Conservation (phyloP, 208 protist species). For the Acanthamoeba royreba region DNA sequence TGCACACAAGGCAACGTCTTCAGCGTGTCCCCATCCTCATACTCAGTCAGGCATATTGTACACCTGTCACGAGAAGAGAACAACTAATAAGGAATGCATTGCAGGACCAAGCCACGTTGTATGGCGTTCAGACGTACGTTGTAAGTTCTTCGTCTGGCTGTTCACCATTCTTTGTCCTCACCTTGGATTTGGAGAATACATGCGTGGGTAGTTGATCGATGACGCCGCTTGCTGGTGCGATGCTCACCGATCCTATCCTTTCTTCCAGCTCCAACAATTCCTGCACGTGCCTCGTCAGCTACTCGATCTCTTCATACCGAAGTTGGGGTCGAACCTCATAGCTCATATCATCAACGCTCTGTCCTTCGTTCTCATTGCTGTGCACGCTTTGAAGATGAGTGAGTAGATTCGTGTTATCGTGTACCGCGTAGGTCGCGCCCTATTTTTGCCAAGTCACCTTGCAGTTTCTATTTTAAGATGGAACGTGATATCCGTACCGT, state of each 20-base stretch:
- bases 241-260: not conserved
- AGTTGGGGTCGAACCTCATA: not conserved
- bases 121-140: not conserved
- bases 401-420: not conserved
- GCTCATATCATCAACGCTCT: not conserved
- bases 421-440: not conserved
- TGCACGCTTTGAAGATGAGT: not conserved
- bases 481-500: too few relatives aligned
- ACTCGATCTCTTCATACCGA: not conserved
- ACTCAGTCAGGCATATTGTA: constrained; percentile 13
- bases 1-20: not conserved
- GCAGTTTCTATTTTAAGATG: too few relatives aligned
- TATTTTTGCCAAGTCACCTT: too few relatives aligned
- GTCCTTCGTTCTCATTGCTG: not conserved
- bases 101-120: not conserved
- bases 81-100: not conserved
- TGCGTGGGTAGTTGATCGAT: not conserved
- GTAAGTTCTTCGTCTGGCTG: not conserved
- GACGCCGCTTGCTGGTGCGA: not conserved
- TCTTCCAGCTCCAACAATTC: not conserved
- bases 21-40: constrained; percentile 5
- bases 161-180: not conserved
- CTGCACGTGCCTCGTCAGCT: not conserved
- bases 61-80: not conserved
- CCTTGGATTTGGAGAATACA: not conserved